Conservation (phyloP, 2,329 filamentous ascomycete species). For the Botrytis paeoniae region DNA sequence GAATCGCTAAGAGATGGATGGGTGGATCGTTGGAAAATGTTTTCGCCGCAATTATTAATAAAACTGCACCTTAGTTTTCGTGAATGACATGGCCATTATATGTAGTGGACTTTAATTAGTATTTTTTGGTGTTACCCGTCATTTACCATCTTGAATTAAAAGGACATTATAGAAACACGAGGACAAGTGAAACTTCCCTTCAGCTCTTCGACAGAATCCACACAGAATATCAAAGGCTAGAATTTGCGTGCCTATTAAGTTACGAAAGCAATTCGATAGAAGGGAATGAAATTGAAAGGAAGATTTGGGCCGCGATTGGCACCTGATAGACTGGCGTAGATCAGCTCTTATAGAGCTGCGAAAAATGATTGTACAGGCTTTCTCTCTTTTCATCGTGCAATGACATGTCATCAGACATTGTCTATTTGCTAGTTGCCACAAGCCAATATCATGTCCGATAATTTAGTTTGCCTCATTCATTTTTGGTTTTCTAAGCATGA, state of each 20-base stretch:
- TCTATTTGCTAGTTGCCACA: not conserved
- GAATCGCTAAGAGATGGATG: not conserved
- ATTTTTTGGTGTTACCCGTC: not conserved
- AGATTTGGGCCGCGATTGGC: not conserved
- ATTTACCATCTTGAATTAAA: not conserved
- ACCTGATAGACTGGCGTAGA: not conserved
- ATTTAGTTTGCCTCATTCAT: not conserved
- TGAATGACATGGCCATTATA: not conserved
- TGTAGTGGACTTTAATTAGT: not conserved
- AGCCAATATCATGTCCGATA: not conserved
- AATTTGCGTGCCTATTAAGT: accelerated
- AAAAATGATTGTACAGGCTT: not conserved
- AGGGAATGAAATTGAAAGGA: not conserved
- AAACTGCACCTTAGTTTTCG: not conserved
- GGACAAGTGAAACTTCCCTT: not conserved
- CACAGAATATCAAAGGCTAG: not conserved
- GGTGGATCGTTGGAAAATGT: not conserved
- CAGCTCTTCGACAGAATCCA: not conserved
- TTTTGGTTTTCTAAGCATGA: not conserved
- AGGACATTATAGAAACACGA: not conserved
- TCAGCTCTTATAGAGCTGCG: not conserved
- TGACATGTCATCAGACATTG: not conserved
- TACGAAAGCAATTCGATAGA: not conserved
- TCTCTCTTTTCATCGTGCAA: not conserved
- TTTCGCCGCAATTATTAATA: not conserved